A percentile compares a stretch with the other conserved stretches of the same genome.
These are phyloP conservation scores for Colletotrichum orchidophilum DNA, from an alignment of 2,329 filamentous ascomycete genomes.

Conservation along the genomic window DNA sequence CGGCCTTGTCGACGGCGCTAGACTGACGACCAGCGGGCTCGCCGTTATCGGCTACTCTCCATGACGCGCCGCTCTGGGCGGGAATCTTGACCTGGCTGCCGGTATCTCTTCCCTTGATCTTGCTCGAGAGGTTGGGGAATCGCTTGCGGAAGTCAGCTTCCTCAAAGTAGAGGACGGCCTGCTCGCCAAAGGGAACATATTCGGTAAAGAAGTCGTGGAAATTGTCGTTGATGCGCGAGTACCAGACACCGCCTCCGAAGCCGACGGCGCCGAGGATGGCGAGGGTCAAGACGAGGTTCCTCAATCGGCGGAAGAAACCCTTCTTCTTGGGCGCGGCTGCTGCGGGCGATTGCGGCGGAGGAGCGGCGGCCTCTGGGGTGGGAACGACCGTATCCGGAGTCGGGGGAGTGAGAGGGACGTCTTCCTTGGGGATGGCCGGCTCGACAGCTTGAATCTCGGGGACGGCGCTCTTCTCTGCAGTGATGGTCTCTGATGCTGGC, in stretches of 20 bases:
- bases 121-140: conserved; percentile 66
- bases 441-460: conserved; percentile 51
- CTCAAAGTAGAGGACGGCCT: conserved; percentile 93
- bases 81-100: conserved; percentile 84
- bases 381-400: conserved; percentile 32
- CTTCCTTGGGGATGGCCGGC: conserved; percentile 48
- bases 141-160: conserved; percentile 92
- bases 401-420: conserved; percentile 53
- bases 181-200: conserved; percentile 93
- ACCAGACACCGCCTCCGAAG: conserved; percentile 90
- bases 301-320: conserved; percentile 76
- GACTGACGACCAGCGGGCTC: conserved; percentile 68
- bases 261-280: conserved; percentile 79
- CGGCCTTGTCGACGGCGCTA: conserved; percentile 59
- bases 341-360: conserved; percentile 47
- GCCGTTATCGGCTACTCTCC: conserved; percentile 74
- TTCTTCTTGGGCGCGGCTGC: conserved; percentile 62
- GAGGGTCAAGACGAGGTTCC: conserved; percentile 80
- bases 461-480: conserved; percentile 55
- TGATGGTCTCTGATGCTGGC: conserved; percentile 63
- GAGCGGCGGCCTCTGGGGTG: conserved; percentile 42
- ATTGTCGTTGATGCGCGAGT: conserved; percentile 92
- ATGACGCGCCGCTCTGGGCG: conserved; percentile 85
- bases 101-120: conserved; percentile 58
- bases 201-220: conserved; percentile 99